These are phyloP conservation scores for Cunninghamia lanceolata DNA, from an alignment of 75 land plant species.

Conservation along the genomic window DNA sequence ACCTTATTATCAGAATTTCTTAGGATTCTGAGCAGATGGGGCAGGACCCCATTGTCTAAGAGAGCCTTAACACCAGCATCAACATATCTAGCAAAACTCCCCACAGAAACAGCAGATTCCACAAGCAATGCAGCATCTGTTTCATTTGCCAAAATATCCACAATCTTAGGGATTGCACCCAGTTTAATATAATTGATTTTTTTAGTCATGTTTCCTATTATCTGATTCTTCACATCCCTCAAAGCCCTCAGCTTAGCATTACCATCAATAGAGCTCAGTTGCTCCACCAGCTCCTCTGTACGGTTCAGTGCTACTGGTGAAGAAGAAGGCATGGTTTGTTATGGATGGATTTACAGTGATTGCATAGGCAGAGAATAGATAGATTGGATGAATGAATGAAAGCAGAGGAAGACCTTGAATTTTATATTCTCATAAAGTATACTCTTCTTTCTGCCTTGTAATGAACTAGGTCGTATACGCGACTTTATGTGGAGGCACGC, in stretches of 20 bases:
- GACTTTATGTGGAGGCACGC: neutral
- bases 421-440: neutral
- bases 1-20: constrained; percentile 69
- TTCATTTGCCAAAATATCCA: constrained; percentile 57
- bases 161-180: constrained; percentile 82
- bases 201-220: constrained; percentile 92
- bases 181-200: constrained; percentile 79
- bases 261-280: constrained; percentile 45
- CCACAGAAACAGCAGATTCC: constrained; percentile 84
- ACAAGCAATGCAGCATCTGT: constrained; percentile 49
- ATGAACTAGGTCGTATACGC: neutral
- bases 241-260: constrained; percentile 63
- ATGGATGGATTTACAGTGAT: neutral
- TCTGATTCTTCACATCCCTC: constrained; percentile 88
- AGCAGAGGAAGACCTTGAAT: neutral
- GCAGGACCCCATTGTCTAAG: constrained; percentile 72
- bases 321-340: constrained; percentile 38
- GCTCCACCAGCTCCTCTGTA: constrained; percentile 55
- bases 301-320: constrained; percentile 31
- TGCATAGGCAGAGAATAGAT: neutral
- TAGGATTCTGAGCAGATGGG: constrained; percentile 52
- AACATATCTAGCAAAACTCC: constrained; percentile 90
- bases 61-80: constrained; percentile 86
- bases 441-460: neutral
- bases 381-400: neutral